These are phyloP conservation scores for Trichoderma aggressivum DNA, from an alignment of 2,329 filamentous ascomycete species.

Conservation along the genomic window DNA sequence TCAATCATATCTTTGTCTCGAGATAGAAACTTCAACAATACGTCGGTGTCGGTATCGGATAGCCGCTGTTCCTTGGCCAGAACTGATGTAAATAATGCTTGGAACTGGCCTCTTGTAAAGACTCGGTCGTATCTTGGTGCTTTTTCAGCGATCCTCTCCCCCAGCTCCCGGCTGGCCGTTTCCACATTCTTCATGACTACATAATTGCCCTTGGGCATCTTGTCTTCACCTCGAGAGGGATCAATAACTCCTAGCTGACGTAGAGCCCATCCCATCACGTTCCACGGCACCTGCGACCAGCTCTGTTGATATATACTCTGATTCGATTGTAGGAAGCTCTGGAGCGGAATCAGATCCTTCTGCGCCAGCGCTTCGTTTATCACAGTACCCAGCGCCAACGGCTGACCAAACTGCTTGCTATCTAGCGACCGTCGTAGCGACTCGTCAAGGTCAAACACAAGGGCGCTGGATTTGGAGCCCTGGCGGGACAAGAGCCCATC, in stretches of 20 bases:
- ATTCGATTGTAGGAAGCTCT: conserved; percentile 61
- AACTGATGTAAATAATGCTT: conserved; percentile 52
- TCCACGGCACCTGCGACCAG: conserved; percentile 65
- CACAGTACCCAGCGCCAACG: conserved; percentile 75
- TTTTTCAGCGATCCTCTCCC: conserved; percentile 40
- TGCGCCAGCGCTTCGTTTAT: conserved; percentile 69
- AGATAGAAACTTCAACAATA: conserved; percentile 66
- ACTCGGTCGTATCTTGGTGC: conserved; percentile 60
- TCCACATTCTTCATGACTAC: conserved; percentile 64
- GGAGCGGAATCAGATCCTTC: conserved; percentile 66
- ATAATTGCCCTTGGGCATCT: conserved; percentile 58
- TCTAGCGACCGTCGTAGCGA: conserved; percentile 69
- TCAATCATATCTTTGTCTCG: conserved; percentile 60
- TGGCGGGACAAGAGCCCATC: conserved; percentile 52
- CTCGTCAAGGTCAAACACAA: conserved; percentile 56
- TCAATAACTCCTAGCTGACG: conserved; percentile 63
- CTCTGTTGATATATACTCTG: conserved; percentile 70
- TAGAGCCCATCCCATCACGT: conserved; percentile 71
- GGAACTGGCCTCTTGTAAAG: conserved; percentile 65
- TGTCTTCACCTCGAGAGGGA: conserved; percentile 47
- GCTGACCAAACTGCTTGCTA: conserved; percentile 73
- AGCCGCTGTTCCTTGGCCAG: conserved; percentile 50
- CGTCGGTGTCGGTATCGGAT: conserved; percentile 62
- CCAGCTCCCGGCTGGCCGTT: conserved; percentile 54
- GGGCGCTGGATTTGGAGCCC: conserved; percentile 41